phyloP scores from a whole-genome alignment of 257 asterid species.

The Solanum lignicaule region DNA sequence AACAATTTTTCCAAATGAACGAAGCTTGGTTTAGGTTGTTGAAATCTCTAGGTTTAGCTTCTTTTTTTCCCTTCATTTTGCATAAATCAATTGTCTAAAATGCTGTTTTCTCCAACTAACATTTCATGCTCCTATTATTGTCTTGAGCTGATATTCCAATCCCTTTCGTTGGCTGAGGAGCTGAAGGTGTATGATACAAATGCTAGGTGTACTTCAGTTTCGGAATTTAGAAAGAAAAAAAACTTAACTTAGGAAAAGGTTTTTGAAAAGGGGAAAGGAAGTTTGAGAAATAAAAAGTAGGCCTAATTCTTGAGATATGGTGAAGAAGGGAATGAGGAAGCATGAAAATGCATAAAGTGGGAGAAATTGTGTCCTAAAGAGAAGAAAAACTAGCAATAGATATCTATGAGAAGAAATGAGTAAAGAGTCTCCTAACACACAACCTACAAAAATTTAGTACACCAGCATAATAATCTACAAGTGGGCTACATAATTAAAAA shows the following conservation, averaged over 20 bases:
- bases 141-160: neutral
- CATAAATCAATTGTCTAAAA: neutral
- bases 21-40: neutral
- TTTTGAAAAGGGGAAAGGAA: neutral
- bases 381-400: neutral
- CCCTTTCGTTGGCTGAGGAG: neutral
- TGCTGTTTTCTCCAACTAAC: neutral
- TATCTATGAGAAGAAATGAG: neutral
- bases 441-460: neutral
- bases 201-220: neutral
- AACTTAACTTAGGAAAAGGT: neutral
- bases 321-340: neutral
- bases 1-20: neutral
- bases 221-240: neutral
- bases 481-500: neutral
- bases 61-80: neutral
- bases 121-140: neutral
- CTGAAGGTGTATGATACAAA: neutral
- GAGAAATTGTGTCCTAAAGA: neutral
- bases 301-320: neutral
- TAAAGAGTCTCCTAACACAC: neutral
- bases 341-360: neutral
- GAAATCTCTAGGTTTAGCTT: neutral
- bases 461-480: neutral
- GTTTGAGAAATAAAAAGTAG: neutral